Evolutionary conservation across 345 rosid species (phyloP), one percentile per base, ranked within the genome.

Genomic region (Geranium rotundifolium): DNA sequence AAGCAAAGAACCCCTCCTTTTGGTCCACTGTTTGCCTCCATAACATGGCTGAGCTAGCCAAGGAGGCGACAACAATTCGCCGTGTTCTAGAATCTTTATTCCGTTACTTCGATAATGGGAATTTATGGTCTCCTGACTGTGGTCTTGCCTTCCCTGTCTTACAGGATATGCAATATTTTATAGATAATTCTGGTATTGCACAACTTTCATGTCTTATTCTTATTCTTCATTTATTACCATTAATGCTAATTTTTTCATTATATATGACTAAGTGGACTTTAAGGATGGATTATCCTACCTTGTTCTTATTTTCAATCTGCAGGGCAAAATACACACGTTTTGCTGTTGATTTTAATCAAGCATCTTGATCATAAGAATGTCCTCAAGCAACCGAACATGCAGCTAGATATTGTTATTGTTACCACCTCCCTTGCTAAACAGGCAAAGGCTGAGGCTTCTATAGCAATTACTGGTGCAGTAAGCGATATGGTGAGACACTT

Each of bases 281-380:
- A 37, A 39, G 50, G 41, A 64, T 17, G 41, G 63, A 62, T 56
- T 68, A 67, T 58, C 31, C 31, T 17, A 10, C 37, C 64, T 56
- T n/a, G 27, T 19, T 41, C n/a, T 65, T 68, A 41, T 72, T 73
- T 59, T 56, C 56, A 8, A 14, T 31, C 61, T 65, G 66, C 80
- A 92, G 98, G 97, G 67, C 96, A 83, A 65, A 83, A 83, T 76
- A 78, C 90, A 57, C 99, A 93, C 77, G 83, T 83, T 79, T 58
- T 93, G 76, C 81, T 93, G 49, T 90, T 95, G 57, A 81, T 80
- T 75, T 74, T 93, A 81, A 77, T 93, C 67, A 93, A 90, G 77
- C 99, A 93, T 76, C 97, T 93, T 57, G 99, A 90, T 76, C 92
- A 90, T 75, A 88, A 87, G 79, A 88, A 77, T 72, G 85, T 88